Conservation (phyloP, 208 protist species). For the Leishmania arabica region DNA sequence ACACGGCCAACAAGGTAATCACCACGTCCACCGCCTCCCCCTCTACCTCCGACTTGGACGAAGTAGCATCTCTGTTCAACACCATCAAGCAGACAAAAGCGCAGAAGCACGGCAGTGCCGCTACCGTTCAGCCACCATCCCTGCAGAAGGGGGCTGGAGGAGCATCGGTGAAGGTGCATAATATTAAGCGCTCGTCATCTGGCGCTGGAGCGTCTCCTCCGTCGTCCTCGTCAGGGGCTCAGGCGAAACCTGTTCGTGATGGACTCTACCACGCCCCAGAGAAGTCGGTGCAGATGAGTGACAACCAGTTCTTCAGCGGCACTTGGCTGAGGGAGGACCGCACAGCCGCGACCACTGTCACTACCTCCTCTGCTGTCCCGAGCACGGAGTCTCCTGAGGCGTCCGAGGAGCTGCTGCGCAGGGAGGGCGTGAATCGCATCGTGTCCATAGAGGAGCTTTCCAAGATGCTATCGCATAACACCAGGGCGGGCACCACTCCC, state of each 20-base stretch:
- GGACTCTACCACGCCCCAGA: constrained; percentile 78
- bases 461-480: constrained; percentile 75
- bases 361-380: neutral
- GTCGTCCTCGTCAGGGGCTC: neutral
- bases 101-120: constrained; percentile 4
- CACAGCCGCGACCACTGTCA: neutral
- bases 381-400: constrained; percentile 14
- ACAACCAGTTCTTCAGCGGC: constrained; percentile 78
- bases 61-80: constrained; percentile 25
- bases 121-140: neutral
- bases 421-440: constrained; percentile 83
- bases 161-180: neutral
- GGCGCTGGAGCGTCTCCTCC: neutral
- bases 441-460: constrained; percentile 73
- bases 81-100: constrained; percentile 25
- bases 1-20: neutral
- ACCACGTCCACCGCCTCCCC: neutral
- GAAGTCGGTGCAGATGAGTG: constrained; percentile 76
- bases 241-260: constrained; percentile 37
- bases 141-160: neutral
- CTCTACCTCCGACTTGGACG: constrained; percentile 14
- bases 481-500: constrained; percentile 78
- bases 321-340: constrained; percentile 34
- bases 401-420: constrained; percentile 29
- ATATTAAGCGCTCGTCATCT: neutral